Evolutionary conservation across 75 land plant genomes (phyloP).

Genomic region (Chamaecyparis obtusa): DNA sequence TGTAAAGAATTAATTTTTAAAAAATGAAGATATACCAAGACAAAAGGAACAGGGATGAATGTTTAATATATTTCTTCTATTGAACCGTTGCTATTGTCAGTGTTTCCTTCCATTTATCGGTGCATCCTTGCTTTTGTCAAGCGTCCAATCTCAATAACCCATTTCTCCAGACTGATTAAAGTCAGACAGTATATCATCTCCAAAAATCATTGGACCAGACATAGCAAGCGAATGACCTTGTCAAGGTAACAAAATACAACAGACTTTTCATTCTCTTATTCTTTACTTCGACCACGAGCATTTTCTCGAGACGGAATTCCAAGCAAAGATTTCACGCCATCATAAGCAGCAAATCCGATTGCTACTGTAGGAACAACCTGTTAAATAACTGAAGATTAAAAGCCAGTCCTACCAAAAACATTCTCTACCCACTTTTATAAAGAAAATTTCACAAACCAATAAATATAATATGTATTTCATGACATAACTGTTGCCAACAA

Average conservation of each 20-base stretch:
- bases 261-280: neutral
- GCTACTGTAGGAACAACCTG: slow-evolving; percentile 98
- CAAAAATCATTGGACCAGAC: neutral
- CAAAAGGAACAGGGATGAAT: neutral
- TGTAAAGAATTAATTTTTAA: neutral
- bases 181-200: neutral
- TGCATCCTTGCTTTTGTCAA: neutral
- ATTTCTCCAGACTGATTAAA: neutral
- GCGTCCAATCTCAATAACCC: neutral
- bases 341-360: slow-evolving; percentile 88
- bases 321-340: slow-evolving; percentile 75
- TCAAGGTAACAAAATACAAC: neutral
- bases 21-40: neutral
- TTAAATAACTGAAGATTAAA: neutral
- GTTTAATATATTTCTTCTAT: neutral
- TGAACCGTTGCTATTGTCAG: neutral
- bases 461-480: neutral
- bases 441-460: neutral
- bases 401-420: neutral
- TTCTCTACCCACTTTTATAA: neutral
- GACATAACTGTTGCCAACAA: neutral
- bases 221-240: neutral
- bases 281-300: neutral
- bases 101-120: neutral
- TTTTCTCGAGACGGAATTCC: slow-evolving; percentile 53